Percentiles rank a stretch among this genome's conserved stretches.
These are phyloP conservation scores for Plasmodium inui DNA, from an alignment of 169 alveolate species.

Conservation along the genomic window DNA sequence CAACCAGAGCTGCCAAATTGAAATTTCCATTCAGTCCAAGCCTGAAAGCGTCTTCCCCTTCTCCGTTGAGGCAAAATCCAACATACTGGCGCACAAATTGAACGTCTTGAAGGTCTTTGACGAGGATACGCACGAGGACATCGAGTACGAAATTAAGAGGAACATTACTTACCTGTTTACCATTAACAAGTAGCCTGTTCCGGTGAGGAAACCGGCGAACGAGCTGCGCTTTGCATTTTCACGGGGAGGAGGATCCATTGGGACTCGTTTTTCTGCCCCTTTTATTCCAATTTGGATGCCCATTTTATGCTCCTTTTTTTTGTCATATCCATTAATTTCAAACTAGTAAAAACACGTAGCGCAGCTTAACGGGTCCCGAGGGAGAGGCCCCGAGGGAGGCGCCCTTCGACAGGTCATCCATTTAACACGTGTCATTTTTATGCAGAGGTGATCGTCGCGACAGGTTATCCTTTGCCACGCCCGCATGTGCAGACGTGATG, in stretches of 20 bases:
- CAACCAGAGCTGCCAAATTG: slow-evolving; percentile 70
- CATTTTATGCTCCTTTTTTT: neutral
- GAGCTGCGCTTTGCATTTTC: neutral
- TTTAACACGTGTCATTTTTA: neutral
- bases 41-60: slow-evolving; percentile 70
- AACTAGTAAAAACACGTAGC: neutral
- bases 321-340: neutral
- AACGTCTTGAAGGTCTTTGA: slow-evolving; percentile 63
- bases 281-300: neutral
- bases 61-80: slow-evolving; percentile 74
- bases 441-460: neutral
- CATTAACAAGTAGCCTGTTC: slow-evolving; percentile 28
- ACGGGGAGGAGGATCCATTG: neutral
- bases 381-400: neutral
- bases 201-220: neutral
- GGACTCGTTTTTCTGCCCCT: neutral
- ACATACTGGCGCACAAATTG: slow-evolving; percentile 51
- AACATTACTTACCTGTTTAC: slow-evolving; percentile 69
- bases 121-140: slow-evolving; percentile 63
- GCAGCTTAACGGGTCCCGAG: neutral
- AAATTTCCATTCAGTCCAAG: slow-evolving; percentile 71
- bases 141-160: slow-evolving; percentile 64
- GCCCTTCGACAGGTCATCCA: neutral
- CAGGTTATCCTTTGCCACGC: neutral
- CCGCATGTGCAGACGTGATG: too few species aligned